Evolutionary conservation across 73 alveolate species (phyloP), one percentile per base, ranked within the genome.

Genomic region (Effrenium voratum): DNA sequence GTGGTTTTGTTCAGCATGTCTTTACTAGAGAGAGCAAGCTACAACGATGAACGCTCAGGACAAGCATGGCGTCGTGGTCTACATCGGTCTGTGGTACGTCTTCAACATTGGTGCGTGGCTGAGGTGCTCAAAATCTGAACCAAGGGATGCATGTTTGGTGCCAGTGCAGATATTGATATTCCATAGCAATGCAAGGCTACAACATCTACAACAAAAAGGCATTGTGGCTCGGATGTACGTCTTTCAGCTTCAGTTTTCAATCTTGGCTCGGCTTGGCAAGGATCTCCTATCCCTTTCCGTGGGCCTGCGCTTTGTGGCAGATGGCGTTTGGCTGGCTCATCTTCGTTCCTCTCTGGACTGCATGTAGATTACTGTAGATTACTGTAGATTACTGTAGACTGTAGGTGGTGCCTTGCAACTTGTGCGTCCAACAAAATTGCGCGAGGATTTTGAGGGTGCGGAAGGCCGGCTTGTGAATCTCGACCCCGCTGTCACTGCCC

Each of bases 171-270:
- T n/a, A n/a, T n/a, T n/a, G n/a, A n/a, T n/a, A n/a, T n/a, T n/a
- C n/a, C n/a, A n/a, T n/a, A n/a, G n/a, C n/a, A n/a, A n/a, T 10
- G 16, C 28, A 0, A 90, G 97, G 97, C 75, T 92, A 92, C 98
- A 92, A 92, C 81, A 92, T 92, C 91, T 92, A 92, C 98, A 92
- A 92, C 98, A 92, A 92, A 81, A 92, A 92, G 81, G 91, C 98
- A 2, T 41, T 92, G 97, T n/a, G 73, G 12, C 8, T 28, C 36
- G 97, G 73, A 83, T 38, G 92, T 60, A 46, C 5, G 40, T 28
- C 34, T 26, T 16, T 26, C 40, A 24, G 44, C 40, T 30, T 66
- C 41, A 24, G 41, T 28, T 24, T 66, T 30, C 79, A 28, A 13
- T 30, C 82, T 10, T 34, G 30, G 40, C 45, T 41, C 36, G 28